phyloP scores from a whole-genome alignment of 768 basidiomycete species.

The Serpula lacrymans region DNA sequence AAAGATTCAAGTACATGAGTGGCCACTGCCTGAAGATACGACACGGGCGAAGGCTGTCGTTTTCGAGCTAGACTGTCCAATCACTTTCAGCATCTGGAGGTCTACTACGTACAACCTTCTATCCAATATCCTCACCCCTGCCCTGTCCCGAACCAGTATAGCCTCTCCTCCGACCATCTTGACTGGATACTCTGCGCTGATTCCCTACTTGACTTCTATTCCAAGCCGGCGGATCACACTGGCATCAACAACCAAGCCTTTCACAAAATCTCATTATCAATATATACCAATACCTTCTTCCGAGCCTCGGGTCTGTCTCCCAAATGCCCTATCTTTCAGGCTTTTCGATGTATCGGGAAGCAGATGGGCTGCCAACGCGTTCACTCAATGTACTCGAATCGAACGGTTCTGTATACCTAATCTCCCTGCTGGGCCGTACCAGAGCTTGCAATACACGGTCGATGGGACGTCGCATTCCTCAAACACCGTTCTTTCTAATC shows the following conservation, averaged over 20 bases:
- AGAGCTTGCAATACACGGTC: conserved; percentile 33
- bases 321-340: conserved; percentile 26
- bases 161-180: neutral
- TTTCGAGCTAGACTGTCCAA: conserved; percentile 35
- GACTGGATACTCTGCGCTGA: too few relatives aligned
- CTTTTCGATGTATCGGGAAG: conserved; percentile 21
- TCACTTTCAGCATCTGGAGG: conserved; percentile 34
- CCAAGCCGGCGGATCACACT: conserved; percentile 27
- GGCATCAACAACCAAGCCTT: conserved; percentile 34
- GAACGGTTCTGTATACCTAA: conserved; percentile 24
- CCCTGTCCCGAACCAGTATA: conserved; percentile 1
- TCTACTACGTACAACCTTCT: conserved; percentile 30
- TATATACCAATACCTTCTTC: conserved; percentile 12
- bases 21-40: conserved; percentile 33
- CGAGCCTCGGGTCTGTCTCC: conserved; percentile 16
- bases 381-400: conserved; percentile 12
- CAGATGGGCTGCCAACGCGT: conserved; percentile 13
- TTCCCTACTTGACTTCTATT: too few relatives aligned
- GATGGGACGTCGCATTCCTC: conserved; percentile 32
- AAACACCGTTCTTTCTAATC: conserved; percentile 38
- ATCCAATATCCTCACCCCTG: conserved; percentile 22
- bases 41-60: conserved; percentile 22
- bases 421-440: conserved; percentile 32
- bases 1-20: conserved; percentile 33
- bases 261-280: conserved; percentile 29